Base-by-base conservation (phyloP, 192 early-diverging fungal species). In the Spizellomyces sp. region DNA sequence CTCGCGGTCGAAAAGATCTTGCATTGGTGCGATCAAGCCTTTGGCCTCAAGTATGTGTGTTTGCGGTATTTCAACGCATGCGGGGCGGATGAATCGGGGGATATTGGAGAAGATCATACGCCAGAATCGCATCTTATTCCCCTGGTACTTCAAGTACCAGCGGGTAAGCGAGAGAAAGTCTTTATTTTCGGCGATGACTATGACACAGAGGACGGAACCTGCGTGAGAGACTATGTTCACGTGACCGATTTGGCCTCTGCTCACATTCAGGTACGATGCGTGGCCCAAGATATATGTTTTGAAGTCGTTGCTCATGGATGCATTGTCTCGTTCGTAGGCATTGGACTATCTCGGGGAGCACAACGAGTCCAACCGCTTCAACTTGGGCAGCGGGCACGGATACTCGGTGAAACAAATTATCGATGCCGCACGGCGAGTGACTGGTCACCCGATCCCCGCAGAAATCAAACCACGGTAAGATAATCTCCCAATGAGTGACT, bases 221-320 rank as follows among this genome's bases (percentile, higher is more conserved):
- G 93, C 65, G 88, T 99, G 19, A 87, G 96, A 45, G 96, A 98
- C 77, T 98, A 96, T 75, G 90, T 98, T 61, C 96, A 98, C 73
- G 95, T 98, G 5, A 91, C 91, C 63, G 96, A 98, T 68, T 82
- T 97, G 43, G 94, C 95, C 15, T 84, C 89, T 57, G 95, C 91
- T 6, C 96, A 98, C 70, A 90, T 94, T 8, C 85, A 67, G 71
- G 78, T 84, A 55, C 43, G 46, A 55, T n/a, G 14, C n/a, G 45
- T 15, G 8, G 9, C 63, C 22, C 8, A 0, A 62, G 6, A 15
- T 36, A 36, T 36, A 36, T 36, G 27, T 36, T 36, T 36, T 36
- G 27, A 3, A 36, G 27, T 36, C 27, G 27, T 36, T 36, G 27
- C 27, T 36, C 0, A 36, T 36, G 27, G 27, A 36, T 36, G 27